Base-by-base conservation (phyloP, 1,284 basidiomycete species). In the Cystobasidium pallidum region DNA sequence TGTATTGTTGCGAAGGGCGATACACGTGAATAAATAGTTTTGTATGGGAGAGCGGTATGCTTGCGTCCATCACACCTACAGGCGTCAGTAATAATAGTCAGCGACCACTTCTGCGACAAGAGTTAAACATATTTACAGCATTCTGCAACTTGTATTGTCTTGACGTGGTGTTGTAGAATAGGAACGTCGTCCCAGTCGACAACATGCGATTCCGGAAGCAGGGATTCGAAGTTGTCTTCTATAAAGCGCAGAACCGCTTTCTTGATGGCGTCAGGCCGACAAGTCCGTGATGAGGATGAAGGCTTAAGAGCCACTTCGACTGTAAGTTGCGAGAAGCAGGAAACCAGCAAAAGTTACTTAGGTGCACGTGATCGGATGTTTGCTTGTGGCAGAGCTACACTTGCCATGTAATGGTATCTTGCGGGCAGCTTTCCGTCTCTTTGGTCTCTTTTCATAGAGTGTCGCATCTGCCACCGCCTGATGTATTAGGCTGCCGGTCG, bases 1-100 rank as follows among this genome's bases (percentile, higher is more conserved):
- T 83, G 71, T 90, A 89, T 1, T 84, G 81, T 39, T 88, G 85
- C 0, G 86, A 86, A 0, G 90, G 88, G 75, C 92, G 88, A 79
- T 97, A 99, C 6, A 95, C 87, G 79, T 99, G 91, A 61, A 96
- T 88, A 74, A 90, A 86, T 43, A 94, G 84, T 3, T 83, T 81
- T 15, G 79, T 78, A 63, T 76, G 61, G 63, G 61, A 43, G 39
- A 78, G 57, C 47, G 19, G 62, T 21, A 43, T 64, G 26, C 62
- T 55, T 30, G 36, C 45, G 1, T 41, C 51, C 30, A 32, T 17
- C n/a, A 52, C 49, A 88, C 55, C 54, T 58, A 43, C 54, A 57
- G 62, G 54, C 8, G 13, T 1, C 6, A 32, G 13, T n/a, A 34
- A 15, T 43, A 13, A 3, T 3, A 45, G 39, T 54, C 51, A 57